phyloP scores from a whole-genome alignment of 164 flowering plant genomes.

The Macadamia tetraphylla region DNA sequence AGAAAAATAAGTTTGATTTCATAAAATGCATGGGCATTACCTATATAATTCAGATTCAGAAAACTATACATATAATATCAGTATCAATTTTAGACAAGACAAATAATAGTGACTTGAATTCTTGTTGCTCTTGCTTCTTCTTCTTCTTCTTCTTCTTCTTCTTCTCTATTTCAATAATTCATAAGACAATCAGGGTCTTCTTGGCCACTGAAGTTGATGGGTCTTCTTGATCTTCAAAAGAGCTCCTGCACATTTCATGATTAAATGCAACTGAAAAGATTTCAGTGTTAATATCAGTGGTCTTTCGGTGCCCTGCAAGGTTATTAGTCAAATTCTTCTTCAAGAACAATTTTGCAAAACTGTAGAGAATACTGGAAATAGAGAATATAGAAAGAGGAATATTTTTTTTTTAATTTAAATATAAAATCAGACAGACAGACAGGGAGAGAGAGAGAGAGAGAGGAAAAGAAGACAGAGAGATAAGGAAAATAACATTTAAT shows the following conservation, averaged over 20 bases:
- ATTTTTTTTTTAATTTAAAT: no score
- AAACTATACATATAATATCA: conserved; percentile 19
- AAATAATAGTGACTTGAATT: neutral
- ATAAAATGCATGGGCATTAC: conserved; percentile 5
- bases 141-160: neutral
- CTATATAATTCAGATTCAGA: conserved; percentile 4
- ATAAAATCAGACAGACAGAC: no score
- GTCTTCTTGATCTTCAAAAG: conserved; percentile 39
- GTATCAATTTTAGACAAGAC: neutral
- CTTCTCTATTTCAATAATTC: conserved; percentile 41
- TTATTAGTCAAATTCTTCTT: no score
- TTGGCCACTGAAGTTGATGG: conserved; percentile 47
- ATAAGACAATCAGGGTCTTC: conserved; percentile 49
- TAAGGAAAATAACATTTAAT: no score
- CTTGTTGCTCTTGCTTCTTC: neutral
- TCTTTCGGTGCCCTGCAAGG: neutral
- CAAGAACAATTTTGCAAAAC: no score
- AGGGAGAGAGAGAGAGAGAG: no score
- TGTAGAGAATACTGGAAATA: no score
- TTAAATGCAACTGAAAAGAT: conserved; percentile 53
- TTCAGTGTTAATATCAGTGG: conserved; percentile 54
- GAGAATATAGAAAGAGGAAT: no score
- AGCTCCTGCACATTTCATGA: conserved; percentile 40
- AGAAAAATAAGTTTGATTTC: neutral
- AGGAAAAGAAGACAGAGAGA: no score